A percentile compares a stretch with the other conserved stretches of the same genome.
phyloP scores from a whole-genome alignment of 176 grass and related monocot species.

The Tillandsia fasciculata region DNA sequence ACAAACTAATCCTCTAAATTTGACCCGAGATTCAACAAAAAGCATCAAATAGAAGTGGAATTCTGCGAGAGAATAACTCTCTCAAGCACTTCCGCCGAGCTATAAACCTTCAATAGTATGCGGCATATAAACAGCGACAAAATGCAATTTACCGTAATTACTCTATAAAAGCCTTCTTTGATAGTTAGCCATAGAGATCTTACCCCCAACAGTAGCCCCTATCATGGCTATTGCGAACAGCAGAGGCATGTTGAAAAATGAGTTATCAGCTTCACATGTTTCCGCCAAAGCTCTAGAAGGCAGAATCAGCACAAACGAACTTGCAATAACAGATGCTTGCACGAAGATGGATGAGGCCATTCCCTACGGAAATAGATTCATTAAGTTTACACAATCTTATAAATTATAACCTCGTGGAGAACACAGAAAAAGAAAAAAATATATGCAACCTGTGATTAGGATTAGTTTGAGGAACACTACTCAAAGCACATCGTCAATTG shows the following conservation, averaged over 20 bases:
- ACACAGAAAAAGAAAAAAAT: conserved; percentile 1
- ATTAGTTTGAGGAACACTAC: no score
- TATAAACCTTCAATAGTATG: background rate
- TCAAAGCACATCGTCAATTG: no score
- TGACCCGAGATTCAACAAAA: no score
- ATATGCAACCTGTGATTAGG: no score
- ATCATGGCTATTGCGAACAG: conserved; percentile 89
- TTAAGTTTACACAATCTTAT: background rate
- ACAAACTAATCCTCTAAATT: no score
- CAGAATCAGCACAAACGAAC: conserved; percentile 30
- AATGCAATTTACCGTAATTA: background rate
- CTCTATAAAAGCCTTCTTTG: background rate
- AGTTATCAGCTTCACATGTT: conserved; percentile 58
- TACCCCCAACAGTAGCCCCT: conserved; percentile 97
- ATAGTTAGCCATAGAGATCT: conserved; percentile 5
- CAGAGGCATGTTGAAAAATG: conserved; percentile 78
- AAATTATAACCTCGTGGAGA: background rate
- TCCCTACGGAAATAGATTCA: conserved; percentile 32
- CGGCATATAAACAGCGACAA: background rate
- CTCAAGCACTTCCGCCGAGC: background rate
- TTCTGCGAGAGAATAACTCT: background rate
- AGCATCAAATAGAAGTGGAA: background rate
- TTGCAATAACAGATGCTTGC: conserved; percentile 37
- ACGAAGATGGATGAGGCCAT: conserved; percentile 20
- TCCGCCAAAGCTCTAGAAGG: conserved; percentile 65